Conservation (phyloP, 768 basidiomycete species). For the Pulveroboletus sp. region DNA sequence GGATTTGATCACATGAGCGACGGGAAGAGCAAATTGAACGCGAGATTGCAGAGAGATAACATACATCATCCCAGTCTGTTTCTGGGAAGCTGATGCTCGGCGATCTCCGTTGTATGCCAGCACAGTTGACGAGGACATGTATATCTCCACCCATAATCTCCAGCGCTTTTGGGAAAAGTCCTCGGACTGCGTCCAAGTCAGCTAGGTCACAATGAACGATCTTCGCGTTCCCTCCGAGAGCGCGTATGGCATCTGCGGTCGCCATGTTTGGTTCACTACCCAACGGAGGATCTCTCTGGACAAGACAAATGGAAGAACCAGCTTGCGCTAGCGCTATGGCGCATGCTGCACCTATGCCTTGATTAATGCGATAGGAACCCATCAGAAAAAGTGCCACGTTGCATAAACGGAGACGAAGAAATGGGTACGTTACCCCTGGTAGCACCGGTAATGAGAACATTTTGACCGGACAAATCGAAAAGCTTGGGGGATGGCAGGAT, state of each 20-base stretch:
- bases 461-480: conserved; percentile 64
- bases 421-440: conserved; percentile 55
- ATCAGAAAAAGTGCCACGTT: conserved; percentile 10
- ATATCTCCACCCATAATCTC: conserved; percentile 48
- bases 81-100: conserved; percentile 65
- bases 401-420: conserved; percentile 10
- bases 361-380: conserved; percentile 10
- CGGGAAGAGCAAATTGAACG: conserved; percentile 4
- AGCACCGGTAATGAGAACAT: conserved; percentile 77
- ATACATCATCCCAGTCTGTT: conserved; percentile 67
- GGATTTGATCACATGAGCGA: conserved; percentile 8
- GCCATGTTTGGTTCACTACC: conserved; percentile 32
- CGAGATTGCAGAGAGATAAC: conserved; percentile 33
- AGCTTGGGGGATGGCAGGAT: conserved; percentile 47
- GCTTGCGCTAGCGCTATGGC: conserved; percentile 54
- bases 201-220: conserved; percentile 56
- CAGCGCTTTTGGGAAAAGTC: conserved; percentile 47
- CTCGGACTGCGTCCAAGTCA: conserved; percentile 45
- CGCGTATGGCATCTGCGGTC: conserved; percentile 36
- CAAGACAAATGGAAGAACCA: conserved; percentile 47
- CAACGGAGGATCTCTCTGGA: conserved; percentile 41
- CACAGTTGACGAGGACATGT: conserved; percentile 68
- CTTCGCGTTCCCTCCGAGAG: conserved; percentile 33
- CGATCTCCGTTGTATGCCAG: conserved; percentile 56
- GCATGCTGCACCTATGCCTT: conserved; percentile 54